A percentile compares a stretch with the other conserved stretches of the same genome.
phyloP scores from a whole-genome alignment of 305 asterid genomes.

The Fraxinus nigra region DNA sequence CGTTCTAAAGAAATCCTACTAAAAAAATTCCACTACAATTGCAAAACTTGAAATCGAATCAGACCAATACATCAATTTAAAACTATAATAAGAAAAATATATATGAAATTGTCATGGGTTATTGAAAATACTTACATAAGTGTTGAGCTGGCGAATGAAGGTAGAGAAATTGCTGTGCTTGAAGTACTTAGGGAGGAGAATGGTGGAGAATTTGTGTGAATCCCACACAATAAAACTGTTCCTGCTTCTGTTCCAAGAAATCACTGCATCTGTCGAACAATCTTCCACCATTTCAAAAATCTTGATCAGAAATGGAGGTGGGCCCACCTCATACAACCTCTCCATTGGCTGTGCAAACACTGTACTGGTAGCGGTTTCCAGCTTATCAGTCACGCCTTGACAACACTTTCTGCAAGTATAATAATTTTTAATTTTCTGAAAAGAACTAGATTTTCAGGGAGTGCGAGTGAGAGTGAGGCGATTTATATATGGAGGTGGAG shows the following conservation, averaged over 20 bases:
- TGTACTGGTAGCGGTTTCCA: background rate
- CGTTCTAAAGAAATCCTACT: background rate
- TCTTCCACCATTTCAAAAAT: conserved; percentile 50
- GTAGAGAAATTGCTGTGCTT: conserved; percentile 52
- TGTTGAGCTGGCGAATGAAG: conserved; percentile 53
- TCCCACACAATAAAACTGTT: conserved; percentile 55
- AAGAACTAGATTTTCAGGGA: background rate
- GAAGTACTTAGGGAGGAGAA: conserved; percentile 43
- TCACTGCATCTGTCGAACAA: conserved; percentile 40
- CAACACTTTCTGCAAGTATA: background rate
- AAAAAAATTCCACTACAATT: background rate
- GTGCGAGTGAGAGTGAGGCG: background rate
- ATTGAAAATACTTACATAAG: conserved; percentile 37
- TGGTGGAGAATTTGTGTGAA: conserved; percentile 34
- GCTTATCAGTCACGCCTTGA: background rate
- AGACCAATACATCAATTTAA: background rate
- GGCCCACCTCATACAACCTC: conserved; percentile 43
- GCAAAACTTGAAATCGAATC: background rate
- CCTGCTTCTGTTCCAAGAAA: conserved; percentile 39
- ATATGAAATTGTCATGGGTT: background rate
- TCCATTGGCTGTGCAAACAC: conserved; percentile 31
- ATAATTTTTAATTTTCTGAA: background rate
- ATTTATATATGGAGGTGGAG: background rate
- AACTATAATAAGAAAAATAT: background rate
- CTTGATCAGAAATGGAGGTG: conserved; percentile 49